phyloP scores from a whole-genome alignment of 139 green algal genomes.

The Tetraselmis striata region DNA sequence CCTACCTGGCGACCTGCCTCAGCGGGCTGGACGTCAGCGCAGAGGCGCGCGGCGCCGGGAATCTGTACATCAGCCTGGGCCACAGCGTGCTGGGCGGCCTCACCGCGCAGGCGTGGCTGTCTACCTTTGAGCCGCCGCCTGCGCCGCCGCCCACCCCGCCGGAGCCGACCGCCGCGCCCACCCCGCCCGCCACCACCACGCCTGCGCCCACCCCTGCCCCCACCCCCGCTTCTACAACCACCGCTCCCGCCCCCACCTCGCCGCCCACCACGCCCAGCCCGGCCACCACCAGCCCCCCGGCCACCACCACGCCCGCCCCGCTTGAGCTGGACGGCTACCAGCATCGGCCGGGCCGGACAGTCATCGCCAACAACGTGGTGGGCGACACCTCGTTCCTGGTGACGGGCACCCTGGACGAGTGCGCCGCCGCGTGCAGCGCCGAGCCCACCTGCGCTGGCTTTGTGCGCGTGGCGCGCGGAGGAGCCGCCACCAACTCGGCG shows the following conservation, averaged over 20 bases:
- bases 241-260: too few relatives aligned
- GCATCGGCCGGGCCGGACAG: neutral
- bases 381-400: neutral
- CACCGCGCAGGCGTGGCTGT: neutral
- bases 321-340: neutral
- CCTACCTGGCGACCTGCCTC: neutral
- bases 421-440: neutral
- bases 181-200: neutral
- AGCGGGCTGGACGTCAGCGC: neutral
- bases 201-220: neutral
- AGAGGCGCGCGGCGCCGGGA: neutral
- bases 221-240: neutral
- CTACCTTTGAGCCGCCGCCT: neutral
- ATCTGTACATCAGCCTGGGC: neutral
- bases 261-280: too few relatives aligned
- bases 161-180: neutral
- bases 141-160: too few relatives aligned
- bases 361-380: neutral
- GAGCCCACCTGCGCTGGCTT: neutral
- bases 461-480: neutral
- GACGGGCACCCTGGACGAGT: neutral
- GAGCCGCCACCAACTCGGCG: neutral
- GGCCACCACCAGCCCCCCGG: neutral
- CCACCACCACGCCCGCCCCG: neutral
- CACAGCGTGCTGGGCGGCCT: neutral